phyloP scores from a whole-genome alignment of 2,329 filamentous ascomycete species.

The Achaetomium macrosporum region DNA sequence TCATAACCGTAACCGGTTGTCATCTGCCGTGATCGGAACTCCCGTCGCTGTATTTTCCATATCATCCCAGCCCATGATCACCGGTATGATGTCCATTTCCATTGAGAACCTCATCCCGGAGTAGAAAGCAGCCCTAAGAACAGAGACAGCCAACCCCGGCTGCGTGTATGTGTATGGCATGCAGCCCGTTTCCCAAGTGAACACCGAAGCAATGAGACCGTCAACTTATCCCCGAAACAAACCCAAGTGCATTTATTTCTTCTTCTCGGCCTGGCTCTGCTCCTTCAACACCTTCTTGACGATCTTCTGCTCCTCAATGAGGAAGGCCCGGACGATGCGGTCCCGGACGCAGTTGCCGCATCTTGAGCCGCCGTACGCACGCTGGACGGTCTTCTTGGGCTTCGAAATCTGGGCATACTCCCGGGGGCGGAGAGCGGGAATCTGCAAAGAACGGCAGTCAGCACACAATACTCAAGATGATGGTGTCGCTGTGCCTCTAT shows the following conservation, averaged over 20 bases:
- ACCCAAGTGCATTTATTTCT: constrained; percentile 53
- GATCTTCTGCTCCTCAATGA: constrained; percentile 99
- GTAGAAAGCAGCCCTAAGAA: constrained; percentile 40
- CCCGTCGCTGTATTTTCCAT: constrained; percentile 8
- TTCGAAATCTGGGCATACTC: constrained; percentile 96
- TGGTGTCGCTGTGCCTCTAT: too few relatives aligned
- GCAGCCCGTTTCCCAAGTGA: constrained; percentile 42
- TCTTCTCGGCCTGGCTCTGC: constrained; percentile 70
- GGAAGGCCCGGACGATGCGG: constrained; percentile 93
- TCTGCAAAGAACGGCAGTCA: constrained; percentile 44
- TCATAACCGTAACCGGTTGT: constrained; percentile 8
- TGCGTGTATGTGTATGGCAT: constrained; percentile 38
- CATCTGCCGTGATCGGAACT: constrained; percentile 13
- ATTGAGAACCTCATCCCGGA: constrained; percentile 44
- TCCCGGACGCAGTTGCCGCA: constrained; percentile 99
- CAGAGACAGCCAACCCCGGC: constrained; percentile 34
- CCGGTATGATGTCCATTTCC: constrained; percentile 33
- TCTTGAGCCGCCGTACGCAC: constrained; percentile 96
- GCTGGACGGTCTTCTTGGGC: constrained; percentile 99
- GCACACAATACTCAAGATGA: constrained; percentile 13
- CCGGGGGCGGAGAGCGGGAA: constrained; percentile 94
- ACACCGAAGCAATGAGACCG: constrained; percentile 50
- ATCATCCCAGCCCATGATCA: constrained; percentile 12
- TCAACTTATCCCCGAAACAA: constrained; percentile 29
- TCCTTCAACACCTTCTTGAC: constrained; percentile 99